Evolutionary conservation across 805 yeast genomes (phyloP), one percentile per base, ranked within the genome.

Genomic region (Clavispora phyllophila): DNA sequence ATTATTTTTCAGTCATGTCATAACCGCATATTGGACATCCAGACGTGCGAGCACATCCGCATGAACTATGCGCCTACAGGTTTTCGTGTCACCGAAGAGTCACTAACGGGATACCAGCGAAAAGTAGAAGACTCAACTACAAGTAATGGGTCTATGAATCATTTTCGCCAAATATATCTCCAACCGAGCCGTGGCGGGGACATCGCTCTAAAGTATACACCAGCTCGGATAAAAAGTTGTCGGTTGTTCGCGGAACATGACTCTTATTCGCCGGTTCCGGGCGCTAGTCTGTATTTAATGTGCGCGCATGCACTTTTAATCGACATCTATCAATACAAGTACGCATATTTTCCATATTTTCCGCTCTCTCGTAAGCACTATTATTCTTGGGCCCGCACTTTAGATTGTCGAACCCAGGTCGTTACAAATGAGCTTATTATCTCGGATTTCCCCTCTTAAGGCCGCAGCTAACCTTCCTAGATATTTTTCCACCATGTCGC

Each of bases 401-500:
- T 27, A 27, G 15, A n/a, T 7, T 13, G 3, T 13, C 17, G 17
- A 27, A 27, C 31, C 15, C 31, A 9, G 27, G n/a, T 12, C 17
- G 31, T 4, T 27, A 9, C 33, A 15, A 13, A 29, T 29, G 33
- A 29, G 33, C 33, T 29, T 29, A 29, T 17, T 29, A 9, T 29
- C 33, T 6, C 33, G 33, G 13, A 29, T 29, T 15, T 10, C 33
- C 20, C 33, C 33, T 3, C 19, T 29, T 15, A 29, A 20, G 20
- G 33, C 33, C 13, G 33, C 41, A n/a, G 39, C 49, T 46, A 46
- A 46, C 49, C 14, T 43, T 10, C 13, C 39, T 10, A 51, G 53
- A 43, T 43, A 36, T 18, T 49, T 51, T 13, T 47, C 55, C 24
- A 49, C 49, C 48, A 49, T 51, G 49, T 45, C 42, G 25, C 53